phyloP scores from a whole-genome alignment of 768 basidiomycete genomes.

The Stropharia rugosoannulata region DNA sequence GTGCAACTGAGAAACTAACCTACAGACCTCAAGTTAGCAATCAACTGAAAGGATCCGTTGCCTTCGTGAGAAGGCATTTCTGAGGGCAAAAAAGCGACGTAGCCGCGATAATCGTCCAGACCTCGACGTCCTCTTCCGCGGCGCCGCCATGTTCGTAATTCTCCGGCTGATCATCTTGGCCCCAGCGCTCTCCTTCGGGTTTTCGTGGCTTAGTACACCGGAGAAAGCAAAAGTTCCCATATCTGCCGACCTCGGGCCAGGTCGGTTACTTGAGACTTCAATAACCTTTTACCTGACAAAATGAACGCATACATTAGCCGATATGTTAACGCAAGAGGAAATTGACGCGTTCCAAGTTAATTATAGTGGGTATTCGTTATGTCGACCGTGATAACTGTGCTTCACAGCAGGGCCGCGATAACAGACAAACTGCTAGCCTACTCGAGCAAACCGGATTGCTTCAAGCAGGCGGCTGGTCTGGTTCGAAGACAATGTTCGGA shows the following conservation, averaged over 20 bases:
- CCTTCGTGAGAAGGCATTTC: too few species aligned
- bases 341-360: not conserved
- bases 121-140: not conserved
- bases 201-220: not conserved
- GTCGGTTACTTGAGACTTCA: too few species aligned
- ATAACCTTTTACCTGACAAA: too few species aligned
- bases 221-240: not conserved
- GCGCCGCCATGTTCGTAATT: not conserved
- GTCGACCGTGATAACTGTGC: not conserved
- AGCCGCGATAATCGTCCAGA: too few species aligned
- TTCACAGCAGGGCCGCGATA: not conserved
- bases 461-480: slow-evolving; percentile 47
- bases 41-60: too few species aligned
- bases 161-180: not conserved
- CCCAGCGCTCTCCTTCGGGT: not conserved
- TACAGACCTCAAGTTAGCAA: too few species aligned
- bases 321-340: not conserved
- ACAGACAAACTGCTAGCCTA: slow-evolving; percentile 43
- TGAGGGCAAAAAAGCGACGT: not conserved
- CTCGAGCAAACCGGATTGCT: slow-evolving; percentile 58
- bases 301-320: not conserved
- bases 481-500: slow-evolving; percentile 53
- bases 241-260: too few species aligned
- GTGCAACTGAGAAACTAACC: too few species aligned
- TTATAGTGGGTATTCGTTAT: not conserved